Evolutionary conservation across 2,329 filamentous ascomycete species (phyloP).

Genomic region (Paradendryphiella salina): DNA sequence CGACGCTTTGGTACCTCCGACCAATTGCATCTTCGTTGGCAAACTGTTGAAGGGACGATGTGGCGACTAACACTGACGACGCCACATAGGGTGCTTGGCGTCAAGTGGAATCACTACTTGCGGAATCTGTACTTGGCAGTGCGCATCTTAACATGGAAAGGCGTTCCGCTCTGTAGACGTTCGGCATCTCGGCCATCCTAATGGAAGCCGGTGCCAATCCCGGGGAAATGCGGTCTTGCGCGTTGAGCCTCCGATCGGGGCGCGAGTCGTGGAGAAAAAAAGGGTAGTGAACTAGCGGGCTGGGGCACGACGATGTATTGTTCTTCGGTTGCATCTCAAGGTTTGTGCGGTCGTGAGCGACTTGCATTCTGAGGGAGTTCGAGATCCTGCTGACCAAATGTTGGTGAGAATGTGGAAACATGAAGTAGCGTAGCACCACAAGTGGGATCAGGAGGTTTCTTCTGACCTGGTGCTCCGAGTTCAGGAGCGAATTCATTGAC

Average conservation of each 20-base stretch:
- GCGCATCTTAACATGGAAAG: constrained; percentile 11
- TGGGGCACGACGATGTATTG: not conserved
- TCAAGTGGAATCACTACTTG: constrained; percentile 17
- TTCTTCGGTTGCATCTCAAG: not conserved
- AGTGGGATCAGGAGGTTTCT: not conserved
- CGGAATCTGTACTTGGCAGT: constrained; percentile 17
- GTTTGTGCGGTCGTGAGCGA: not conserved
- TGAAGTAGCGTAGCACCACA: too few relatives aligned
- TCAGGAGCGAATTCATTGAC: not conserved
- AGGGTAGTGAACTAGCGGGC: not conserved
- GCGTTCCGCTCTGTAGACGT: constrained; percentile 9
- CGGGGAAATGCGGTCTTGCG: not conserved
- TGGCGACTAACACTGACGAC: constrained; percentile 9
- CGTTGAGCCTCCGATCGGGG: not conserved
- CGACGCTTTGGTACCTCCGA: not conserved
- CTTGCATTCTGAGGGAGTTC: not conserved
- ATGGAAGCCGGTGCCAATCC: not conserved
- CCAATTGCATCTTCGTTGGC: constrained; percentile 8
- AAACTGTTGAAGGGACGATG: not conserved
- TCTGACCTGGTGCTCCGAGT: not conserved
- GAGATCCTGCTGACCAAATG: not conserved
- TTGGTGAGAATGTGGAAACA: not conserved
- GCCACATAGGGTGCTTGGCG: constrained; percentile 12
- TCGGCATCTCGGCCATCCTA: constrained; percentile 5
- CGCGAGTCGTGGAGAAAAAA: too few relatives aligned